These are phyloP conservation scores for Orychophragmus violaceus DNA, from an alignment of 345 rosid species.

Conservation along the genomic window DNA sequence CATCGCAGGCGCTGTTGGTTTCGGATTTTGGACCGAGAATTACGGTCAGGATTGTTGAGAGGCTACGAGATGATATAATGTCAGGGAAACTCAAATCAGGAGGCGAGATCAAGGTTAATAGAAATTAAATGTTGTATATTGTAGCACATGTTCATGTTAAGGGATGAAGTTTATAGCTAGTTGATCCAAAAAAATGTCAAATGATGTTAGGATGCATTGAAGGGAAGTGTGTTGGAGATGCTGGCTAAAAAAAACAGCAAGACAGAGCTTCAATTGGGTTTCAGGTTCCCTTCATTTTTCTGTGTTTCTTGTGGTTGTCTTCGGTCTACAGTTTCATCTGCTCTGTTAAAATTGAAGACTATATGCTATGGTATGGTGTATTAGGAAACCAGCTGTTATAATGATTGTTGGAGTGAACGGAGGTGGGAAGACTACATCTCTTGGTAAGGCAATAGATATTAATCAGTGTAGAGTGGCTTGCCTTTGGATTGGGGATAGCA, in stretches of 20 bases:
- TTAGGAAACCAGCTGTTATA: conserved; percentile 85
- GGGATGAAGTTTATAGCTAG: not conserved
- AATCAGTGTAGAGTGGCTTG: not conserved
- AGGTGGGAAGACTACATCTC: conserved; percentile 97
- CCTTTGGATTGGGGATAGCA: not conserved
- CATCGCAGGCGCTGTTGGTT: conserved; percentile 64
- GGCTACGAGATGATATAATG: conserved; percentile 67
- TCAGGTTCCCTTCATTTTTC: conserved; percentile 41
- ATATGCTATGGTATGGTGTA: conserved; percentile 6
- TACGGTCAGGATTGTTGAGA: conserved; percentile 81
- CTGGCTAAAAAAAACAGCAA: conserved; percentile 58
- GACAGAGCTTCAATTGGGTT: conserved; percentile 83
- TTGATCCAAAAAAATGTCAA: not conserved
- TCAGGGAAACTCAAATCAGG: conserved; percentile 85
- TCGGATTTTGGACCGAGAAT: conserved; percentile 93
- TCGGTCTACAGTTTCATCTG: not conserved
- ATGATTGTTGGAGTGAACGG: conserved; percentile 90
- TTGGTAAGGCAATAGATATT: conserved; percentile 47
- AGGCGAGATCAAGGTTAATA: conserved; percentile 71
- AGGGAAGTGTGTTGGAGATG: conserved; percentile 64
- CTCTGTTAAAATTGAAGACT: not conserved
- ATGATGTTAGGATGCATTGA: conserved; percentile 69
- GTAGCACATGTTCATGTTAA: not conserved
- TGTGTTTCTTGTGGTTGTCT: not conserved
- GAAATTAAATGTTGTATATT: not conserved